phyloP scores from a whole-genome alignment of 306 rosid species.

The Vicia sativa region DNA sequence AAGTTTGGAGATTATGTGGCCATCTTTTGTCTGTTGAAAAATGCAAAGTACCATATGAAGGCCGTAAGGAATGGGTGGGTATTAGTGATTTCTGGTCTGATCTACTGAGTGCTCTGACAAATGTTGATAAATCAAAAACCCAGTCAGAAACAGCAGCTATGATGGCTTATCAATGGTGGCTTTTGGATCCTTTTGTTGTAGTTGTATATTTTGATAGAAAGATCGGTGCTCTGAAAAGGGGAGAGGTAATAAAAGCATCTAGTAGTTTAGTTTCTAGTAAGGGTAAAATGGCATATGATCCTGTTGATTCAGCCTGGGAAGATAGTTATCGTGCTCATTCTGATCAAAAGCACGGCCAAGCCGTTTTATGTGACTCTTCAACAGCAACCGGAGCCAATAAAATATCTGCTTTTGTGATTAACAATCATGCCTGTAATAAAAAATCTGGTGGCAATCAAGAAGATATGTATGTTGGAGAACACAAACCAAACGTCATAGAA shows the following conservation, averaged over 20 bases:
- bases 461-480: constrained; percentile 21
- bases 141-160: constrained; percentile 46
- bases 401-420: constrained; percentile 38
- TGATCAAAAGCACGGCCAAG: constrained; percentile 42
- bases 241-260: constrained; percentile 71
- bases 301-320: constrained; percentile 39
- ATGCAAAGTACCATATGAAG: constrained; percentile 44
- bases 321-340: constrained; percentile 24
- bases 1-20: constrained; percentile 89
- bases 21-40: constrained; percentile 62
- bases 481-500: constrained; percentile 33
- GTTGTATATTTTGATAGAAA: constrained; percentile 69
- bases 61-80: constrained; percentile 65
- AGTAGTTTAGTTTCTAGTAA: constrained; percentile 43
- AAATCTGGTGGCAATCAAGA: constrained; percentile 40
- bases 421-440: constrained; percentile 39
- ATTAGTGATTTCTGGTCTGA: constrained; percentile 76
- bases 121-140: constrained; percentile 56
- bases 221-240: constrained; percentile 84
- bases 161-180: constrained; percentile 76
- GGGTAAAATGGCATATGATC: constrained; percentile 35
- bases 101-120: constrained; percentile 60
- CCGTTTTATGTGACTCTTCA: constrained; percentile 39
- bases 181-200: constrained; percentile 83
- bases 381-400: constrained; percentile 39